Percentiles rank a stretch among this genome's conserved stretches.
Conservation (phyloP, 768 basidiomycete genomes). For the Xerocomus spinulosus region DNA sequence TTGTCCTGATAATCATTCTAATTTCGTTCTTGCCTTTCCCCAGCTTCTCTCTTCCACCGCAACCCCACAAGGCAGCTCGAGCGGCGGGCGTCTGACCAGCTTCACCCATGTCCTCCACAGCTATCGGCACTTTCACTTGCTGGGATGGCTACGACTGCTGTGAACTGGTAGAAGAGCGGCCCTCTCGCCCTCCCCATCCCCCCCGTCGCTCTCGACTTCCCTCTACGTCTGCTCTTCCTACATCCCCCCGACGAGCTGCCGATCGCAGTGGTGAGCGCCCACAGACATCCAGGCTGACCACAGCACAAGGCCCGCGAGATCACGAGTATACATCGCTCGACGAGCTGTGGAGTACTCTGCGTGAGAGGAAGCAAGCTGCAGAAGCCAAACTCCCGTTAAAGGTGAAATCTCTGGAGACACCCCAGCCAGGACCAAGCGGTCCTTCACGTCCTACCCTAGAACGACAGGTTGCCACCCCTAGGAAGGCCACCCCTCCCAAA, state of each 20-base stretch:
- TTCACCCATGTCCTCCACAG: conserved; percentile 29
- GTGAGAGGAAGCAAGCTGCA: conserved; percentile 58
- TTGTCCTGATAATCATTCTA: conserved; percentile 33
- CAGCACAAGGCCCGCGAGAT: conserved; percentile 14
- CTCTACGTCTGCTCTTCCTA: conserved; percentile 15
- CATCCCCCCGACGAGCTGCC: conserved; percentile 10
- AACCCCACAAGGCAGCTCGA: conserved; percentile 20
- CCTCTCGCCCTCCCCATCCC: conserved; percentile 14
- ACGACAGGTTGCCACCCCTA: conserved; percentile 18
- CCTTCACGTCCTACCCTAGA: conserved; percentile 24
- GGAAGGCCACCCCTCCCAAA: conserved; percentile 35
- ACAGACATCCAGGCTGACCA: conserved; percentile 12
- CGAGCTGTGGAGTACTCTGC: conserved; percentile 61
- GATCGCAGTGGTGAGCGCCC: conserved; percentile 22
- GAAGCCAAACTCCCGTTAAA: conserved; percentile 68
- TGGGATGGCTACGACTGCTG: conserved; percentile 30
- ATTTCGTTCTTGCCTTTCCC: conserved; percentile 17
- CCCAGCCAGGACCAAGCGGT: conserved; percentile 20
- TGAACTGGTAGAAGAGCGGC: conserved; percentile 20
- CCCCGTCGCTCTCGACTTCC: conserved; percentile 20
- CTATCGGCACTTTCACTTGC: conserved; percentile 32
- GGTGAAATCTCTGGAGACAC: conserved; percentile 58
- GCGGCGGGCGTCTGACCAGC: conserved; percentile 14
- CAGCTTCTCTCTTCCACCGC: conserved; percentile 17
- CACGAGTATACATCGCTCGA: conserved; percentile 40